Evolutionary conservation across 306 rosid species (phyloP).

Genomic region (Lathyrus sativus): DNA sequence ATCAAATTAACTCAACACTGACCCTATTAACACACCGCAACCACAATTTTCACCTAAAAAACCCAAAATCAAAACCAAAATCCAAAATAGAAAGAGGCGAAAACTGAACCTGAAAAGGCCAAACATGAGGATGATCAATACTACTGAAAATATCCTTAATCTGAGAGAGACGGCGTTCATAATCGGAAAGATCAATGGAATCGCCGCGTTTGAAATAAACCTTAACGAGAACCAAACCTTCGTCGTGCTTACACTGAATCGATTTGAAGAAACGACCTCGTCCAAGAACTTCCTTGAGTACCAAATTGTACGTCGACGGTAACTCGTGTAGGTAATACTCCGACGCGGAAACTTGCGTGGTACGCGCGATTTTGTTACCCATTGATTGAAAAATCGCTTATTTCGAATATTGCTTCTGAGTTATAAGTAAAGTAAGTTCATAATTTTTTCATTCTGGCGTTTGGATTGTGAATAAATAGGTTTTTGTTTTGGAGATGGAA

Average conservation of each 20-base stretch:
- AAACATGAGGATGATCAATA: slow-evolving; percentile 83
- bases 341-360: slow-evolving; percentile 94
- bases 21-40: slow-evolving; percentile 1
- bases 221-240: slow-evolving; percentile 96
- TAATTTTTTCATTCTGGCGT: no score
- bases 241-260: slow-evolving; percentile 94
- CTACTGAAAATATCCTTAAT: slow-evolving; percentile 63
- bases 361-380: slow-evolving; percentile 91
- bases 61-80: neutral
- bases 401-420: neutral
- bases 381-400: slow-evolving; percentile 27
- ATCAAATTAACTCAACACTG: neutral
- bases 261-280: slow-evolving; percentile 96
- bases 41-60: neutral
- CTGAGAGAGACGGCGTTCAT: slow-evolving; percentile 73
- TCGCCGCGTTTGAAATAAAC: slow-evolving; percentile 98
- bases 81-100: neutral
- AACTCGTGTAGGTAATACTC: slow-evolving; percentile 95
- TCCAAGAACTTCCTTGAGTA: slow-evolving; percentile 87
- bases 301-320: slow-evolving; percentile 92
- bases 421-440: no score
- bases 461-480: neutral
- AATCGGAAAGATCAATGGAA: slow-evolving; percentile 67
- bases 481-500: neutral
- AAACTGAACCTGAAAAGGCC: slow-evolving; percentile 88